These are phyloP conservation scores for Aureobasidium sp. DNA, from an alignment of 2,329 filamentous ascomycete genomes.

Conservation along the genomic window DNA sequence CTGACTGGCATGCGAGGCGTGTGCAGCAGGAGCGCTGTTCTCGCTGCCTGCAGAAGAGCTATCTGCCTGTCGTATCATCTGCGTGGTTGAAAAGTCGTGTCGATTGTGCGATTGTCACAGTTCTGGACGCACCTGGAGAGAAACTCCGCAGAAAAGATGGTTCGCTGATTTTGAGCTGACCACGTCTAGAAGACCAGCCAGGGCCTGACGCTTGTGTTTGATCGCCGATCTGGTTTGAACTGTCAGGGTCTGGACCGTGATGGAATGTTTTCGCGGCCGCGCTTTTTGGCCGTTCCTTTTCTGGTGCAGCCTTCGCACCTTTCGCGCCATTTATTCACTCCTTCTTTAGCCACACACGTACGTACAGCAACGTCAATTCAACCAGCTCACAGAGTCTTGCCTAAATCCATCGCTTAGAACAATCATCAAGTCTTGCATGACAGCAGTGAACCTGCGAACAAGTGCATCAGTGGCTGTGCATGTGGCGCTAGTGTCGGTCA, in stretches of 20 bases:
- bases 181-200: neutral
- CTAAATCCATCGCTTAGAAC: neutral
- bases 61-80: constrained; percentile 9
- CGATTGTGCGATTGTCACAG: neutral
- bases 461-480: neutral
- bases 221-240: neutral
- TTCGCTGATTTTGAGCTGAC: constrained; percentile 7
- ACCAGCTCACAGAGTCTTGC: neutral
- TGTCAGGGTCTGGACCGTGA: neutral
- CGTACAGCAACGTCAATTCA: neutral
- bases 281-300: neutral
- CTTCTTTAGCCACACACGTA: neutral
- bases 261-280: neutral
- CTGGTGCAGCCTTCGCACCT: neutral
- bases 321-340: neutral
- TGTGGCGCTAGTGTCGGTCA: neutral
- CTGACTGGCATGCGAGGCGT: neutral
- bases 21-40: neutral
- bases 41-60: neutral
- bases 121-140: constrained; percentile 2
- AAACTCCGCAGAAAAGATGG: constrained; percentile 6
- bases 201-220: neutral
- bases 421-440: neutral
- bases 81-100: neutral
- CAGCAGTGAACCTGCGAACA: no score